Evolutionary conservation across 148 eudicot genomes (phyloP).

Genomic region (Chenopodium suecicum): DNA sequence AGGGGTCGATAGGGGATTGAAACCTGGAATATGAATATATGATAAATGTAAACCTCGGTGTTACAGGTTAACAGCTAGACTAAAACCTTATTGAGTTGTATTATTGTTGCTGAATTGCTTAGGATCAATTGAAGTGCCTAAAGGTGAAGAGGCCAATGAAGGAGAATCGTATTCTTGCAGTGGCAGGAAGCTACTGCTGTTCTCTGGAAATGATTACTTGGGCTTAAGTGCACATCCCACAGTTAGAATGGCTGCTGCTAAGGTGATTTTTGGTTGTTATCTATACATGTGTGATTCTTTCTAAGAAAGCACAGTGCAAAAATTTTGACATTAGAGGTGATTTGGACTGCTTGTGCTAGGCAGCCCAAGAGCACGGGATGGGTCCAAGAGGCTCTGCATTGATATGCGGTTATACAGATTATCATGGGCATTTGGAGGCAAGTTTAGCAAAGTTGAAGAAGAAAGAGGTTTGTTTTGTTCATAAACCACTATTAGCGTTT

Average conservation of each 20-base stretch:
- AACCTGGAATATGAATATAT: not conserved
- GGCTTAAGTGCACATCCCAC: conserved; percentile 94
- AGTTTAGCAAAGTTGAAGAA: conserved; percentile 75
- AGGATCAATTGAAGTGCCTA: conserved; percentile 42
- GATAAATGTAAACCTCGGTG: not conserved
- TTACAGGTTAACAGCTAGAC: not conserved
- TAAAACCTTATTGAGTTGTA: not conserved
- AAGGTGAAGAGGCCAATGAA: conserved; percentile 30
- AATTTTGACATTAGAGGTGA: conserved; percentile 13
- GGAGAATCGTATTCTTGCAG: conserved; percentile 28
- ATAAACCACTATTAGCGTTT: not conserved
- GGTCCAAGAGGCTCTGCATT: conserved; percentile 98
- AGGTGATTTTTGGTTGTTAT: conserved; percentile 40
- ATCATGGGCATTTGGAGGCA: conserved; percentile 72
- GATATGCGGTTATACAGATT: conserved; percentile 92
- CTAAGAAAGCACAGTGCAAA: not conserved
- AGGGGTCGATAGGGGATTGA: not conserved
- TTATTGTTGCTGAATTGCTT: conserved; percentile 21
- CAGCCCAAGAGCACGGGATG: conserved; percentile 83
- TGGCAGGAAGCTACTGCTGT: conserved; percentile 63
- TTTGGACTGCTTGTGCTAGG: conserved; percentile 36
- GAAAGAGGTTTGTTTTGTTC: conserved; percentile 78
- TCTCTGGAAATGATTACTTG: conserved; percentile 96
- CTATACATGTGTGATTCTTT: not conserved
- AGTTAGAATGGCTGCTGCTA: conserved; percentile 64